Conservation (phyloP, 345 rosid species). For the Arabidopsis suecica region DNA sequence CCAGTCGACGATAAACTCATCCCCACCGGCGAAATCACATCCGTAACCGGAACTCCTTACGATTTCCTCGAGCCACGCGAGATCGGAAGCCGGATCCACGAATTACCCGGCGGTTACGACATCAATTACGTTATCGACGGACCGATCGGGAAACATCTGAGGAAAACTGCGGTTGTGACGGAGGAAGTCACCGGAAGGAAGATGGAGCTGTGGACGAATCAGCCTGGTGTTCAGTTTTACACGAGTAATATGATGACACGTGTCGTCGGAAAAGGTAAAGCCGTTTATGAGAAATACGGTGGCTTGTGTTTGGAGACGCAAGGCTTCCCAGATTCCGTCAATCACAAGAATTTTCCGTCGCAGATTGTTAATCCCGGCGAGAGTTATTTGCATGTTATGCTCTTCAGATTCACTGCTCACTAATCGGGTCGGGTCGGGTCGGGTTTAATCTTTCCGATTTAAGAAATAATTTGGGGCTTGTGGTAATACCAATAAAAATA, state of each 20-base stretch:
- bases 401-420: slow-evolving; percentile 68
- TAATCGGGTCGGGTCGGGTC: slow-evolving; percentile 5
- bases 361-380: slow-evolving; percentile 69
- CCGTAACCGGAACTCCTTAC: slow-evolving; percentile 60
- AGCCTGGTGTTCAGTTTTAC: slow-evolving; percentile 78
- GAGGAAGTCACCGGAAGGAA: slow-evolving; percentile 69
- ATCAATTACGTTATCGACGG: slow-evolving; percentile 71
- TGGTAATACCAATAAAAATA: not conserved
- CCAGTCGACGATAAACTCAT: slow-evolving; percentile 76
- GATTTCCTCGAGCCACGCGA: slow-evolving; percentile 60
- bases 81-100: slow-evolving; percentile 56
- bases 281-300: slow-evolving; percentile 55
- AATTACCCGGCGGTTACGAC: slow-evolving; percentile 71
- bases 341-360: slow-evolving; percentile 75
- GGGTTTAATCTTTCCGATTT: not conserved
- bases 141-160: slow-evolving; percentile 41
- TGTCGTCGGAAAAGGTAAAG: slow-evolving; percentile 61
- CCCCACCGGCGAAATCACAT: slow-evolving; percentile 64
- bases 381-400: slow-evolving; percentile 64
- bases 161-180: slow-evolving; percentile 59
- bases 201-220: slow-evolving; percentile 74
- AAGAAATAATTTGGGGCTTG: slow-evolving; percentile 6
- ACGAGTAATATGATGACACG: slow-evolving; percentile 57
- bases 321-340: slow-evolving; percentile 85
- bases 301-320: slow-evolving; percentile 80